Base-by-base conservation (phyloP, 352 stramenopile genomes). In the Elongisporangium undulatum region DNA sequence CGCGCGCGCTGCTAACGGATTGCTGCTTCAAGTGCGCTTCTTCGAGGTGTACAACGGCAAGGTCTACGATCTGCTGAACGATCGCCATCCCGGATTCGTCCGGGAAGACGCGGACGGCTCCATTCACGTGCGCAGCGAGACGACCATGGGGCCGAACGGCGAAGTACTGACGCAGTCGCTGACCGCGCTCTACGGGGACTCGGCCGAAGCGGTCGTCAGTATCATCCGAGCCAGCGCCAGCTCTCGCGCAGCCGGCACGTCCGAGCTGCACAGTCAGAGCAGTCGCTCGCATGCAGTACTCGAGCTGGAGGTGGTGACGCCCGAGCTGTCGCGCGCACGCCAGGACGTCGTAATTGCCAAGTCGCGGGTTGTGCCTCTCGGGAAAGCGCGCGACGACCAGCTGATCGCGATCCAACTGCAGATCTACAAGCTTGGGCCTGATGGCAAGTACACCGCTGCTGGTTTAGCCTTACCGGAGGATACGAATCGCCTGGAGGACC, bases 41-140 rank as follows among this genome's bases (percentile, higher is more conserved):
- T 85, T 71, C 52, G 77, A 87, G 52, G 52, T 87, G 4, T 85
- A 85, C 66, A 87, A 85, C 24, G 74, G 72, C 38, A 74, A 85
- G 58, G 72, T 85, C 12, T 79, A 73, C 49, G 74, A 87, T 41
- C 64, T 87, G 49, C 58, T 85, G 9, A 77, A 85, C 64, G 54
- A 73, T 17, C 70, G 73, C 7, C 60, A 68, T 13, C 63, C 67
- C 0, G 76, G 77, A 1, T 85, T 81, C 59, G 77, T 82, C 1
- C 72, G 74, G 52, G 72, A 82, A 62, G 74, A 81, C 49, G 69
- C 59, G 0, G 61, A 81, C 51, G 77, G 77, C 45, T 55, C 58
- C 1, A 71, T 85, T 45, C 72, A 85, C 58, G 72, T 86, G 17
- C 74, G 77, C 23, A 82, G 77, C 52, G 72, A 72, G 23, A 82